These are phyloP conservation scores for Phytophthora melonis DNA, from an alignment of 352 stramenopile genomes.

Conservation along the genomic window DNA sequence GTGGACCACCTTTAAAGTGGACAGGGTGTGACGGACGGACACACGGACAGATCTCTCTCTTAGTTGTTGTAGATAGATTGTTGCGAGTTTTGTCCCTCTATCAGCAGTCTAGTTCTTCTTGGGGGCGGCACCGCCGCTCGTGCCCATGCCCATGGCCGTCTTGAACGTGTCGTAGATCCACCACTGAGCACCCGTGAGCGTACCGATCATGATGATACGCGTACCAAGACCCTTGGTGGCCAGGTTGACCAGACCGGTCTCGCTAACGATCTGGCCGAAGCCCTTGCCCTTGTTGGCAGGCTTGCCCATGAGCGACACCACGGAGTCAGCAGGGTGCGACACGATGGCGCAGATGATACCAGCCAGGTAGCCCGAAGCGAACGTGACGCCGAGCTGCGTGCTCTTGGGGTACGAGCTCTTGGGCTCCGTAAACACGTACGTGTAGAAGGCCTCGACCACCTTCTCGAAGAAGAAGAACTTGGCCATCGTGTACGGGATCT, in stretches of 20 bases:
- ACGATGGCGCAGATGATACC: slow-evolving; percentile 99
- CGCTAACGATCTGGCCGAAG: slow-evolving; percentile 89
- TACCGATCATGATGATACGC: slow-evolving; percentile 97
- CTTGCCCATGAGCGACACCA: slow-evolving; percentile 98
- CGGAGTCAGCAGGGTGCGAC: slow-evolving; percentile 98
- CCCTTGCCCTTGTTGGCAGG: slow-evolving; percentile 91
- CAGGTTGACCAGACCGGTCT: slow-evolving; percentile 80
- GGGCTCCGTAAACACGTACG: slow-evolving; percentile 91
- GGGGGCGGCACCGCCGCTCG: slow-evolving; percentile 79
- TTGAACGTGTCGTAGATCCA: slow-evolving; percentile 98
- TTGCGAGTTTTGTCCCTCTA: too few species aligned
- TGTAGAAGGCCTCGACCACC: slow-evolving; percentile 90
- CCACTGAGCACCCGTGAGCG: slow-evolving; percentile 96
- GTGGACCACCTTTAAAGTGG: too few species aligned
- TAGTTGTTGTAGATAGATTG: too few species aligned
- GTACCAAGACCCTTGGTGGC: slow-evolving; percentile 92
- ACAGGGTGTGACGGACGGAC: too few species aligned
- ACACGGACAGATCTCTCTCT: too few species aligned
- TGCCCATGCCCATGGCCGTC: slow-evolving; percentile 93
- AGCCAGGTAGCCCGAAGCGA: slow-evolving; percentile 98
- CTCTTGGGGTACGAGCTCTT: slow-evolving; percentile 93
- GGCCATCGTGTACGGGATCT: slow-evolving; percentile 99
- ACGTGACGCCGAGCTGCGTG: slow-evolving; percentile 96
- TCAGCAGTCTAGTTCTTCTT: slow-evolving; percentile 67
- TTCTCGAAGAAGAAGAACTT: slow-evolving; percentile 99